Base-by-base conservation (phyloP, 2,329 filamentous ascomycete genomes). In the Phialophora macrospora region DNA sequence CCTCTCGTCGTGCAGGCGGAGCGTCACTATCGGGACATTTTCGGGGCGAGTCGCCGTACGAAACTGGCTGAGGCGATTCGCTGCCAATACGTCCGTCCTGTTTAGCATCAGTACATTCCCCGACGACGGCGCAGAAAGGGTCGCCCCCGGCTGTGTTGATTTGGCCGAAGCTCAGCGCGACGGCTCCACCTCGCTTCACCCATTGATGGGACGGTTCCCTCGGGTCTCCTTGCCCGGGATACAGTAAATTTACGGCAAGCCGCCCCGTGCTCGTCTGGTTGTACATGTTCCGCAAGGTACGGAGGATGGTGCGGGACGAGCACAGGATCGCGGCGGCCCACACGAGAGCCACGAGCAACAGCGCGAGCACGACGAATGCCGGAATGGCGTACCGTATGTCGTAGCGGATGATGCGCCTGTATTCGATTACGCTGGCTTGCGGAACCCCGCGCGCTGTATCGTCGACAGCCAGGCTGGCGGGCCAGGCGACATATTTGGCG, bases 321-420 rank as follows among this genome's bases (percentile, higher is more conserved):
- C 59, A 9, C 17, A 63, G 52, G 61, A 63, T 63, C 24, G 22
- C 61, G 28, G n/a, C n/a, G 6, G 61, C 61, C 61, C 61, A 62
- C 28, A 62, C 34, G 26, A 62, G 20, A 24, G 49, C 59, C 9
- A 62, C 20, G 46, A 62, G 58, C 38, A 65, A 48, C n/a, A 56
- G 34, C 20, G 63, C 58, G 17, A 65, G 41, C 24, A 62, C 26
- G 58, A 57, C 24, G 51, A 65, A 56, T 12, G 74, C 77, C 0
- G 78, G 77, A 12, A 79, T 74, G 14, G 73, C 77, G 62, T 74
- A 80, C 2, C 63, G 62, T 2, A 72, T 59, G 17, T 74, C 62
- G 64, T 80, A 81, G 41, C 68, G 71, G 44, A 80, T 75, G 4
- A 68, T 68, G 2, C 66, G 70, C 3, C 70, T 69, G 52, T 73